Evolutionary conservation across 345 rosid genomes (phyloP), one percentile per base, ranked within the genome.

Genomic region (Physaria fendleri): DNA sequence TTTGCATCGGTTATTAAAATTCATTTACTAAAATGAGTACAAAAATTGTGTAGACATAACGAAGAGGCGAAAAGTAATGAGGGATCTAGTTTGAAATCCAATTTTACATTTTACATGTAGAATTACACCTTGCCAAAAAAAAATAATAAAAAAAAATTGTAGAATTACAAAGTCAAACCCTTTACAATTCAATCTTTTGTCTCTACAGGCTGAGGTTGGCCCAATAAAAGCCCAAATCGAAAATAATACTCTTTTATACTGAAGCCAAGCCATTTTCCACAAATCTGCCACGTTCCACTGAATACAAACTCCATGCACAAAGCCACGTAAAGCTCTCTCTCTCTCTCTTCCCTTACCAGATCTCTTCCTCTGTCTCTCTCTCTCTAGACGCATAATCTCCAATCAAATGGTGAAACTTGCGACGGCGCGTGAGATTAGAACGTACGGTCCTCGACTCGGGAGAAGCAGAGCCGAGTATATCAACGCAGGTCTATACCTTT

Each of bases 331-430:
- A 17, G 2, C 34, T 9, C 8, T 5, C 21, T 1, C 51, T 34
- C 39, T 5, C 18, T 53, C 60, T 66, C 15, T 59, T 14, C 27
- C 24, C 24, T 23, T 4, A 11, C 13, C 20, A 27, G 58, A 34
- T 65, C 53, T 39, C 62, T 18, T 33, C 23, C 51, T 10, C 43
- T 38, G 49, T n/a, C 50, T 13, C 34, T 14, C 66, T 16, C 47
- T 64, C 43, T 1, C 3, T 3, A 53, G 52, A 38, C 42, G 16
- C 37, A 40, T 5, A 33, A n/a, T 40, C 32, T 13, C 56, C 29
- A 20, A 51, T n/a, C 49, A 45, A 47, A 85, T 85, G 98, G 98
- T 80, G 83, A 92, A 88, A 78, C 81, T 85, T 35, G 90, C 93
- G 30, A 77, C 98, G 56, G 85, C 93, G 11, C 72, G 93, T 42